Evolutionary conservation across 352 stramenopile genomes (phyloP), one percentile per base, ranked within the genome.

Genomic region (Globisporangium abappressorium): DNA sequence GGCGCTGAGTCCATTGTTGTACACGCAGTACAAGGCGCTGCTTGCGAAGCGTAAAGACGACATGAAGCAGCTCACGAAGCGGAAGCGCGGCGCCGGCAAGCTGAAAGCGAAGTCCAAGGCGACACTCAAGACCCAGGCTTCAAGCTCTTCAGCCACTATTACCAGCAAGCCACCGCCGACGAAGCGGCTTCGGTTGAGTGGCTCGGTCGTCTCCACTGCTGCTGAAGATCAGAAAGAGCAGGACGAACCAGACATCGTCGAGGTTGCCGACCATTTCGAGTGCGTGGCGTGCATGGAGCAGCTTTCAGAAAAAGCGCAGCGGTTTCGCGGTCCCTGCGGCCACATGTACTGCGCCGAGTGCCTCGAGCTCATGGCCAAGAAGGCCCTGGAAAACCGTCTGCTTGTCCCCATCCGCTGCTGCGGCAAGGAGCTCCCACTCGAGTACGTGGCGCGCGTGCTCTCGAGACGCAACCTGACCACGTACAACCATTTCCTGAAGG

Each of bases 291-390:
- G 62, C 49, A 60, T 66, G 33, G 18, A 36, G 41, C 55, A 69
- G 30, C 63, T 69, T 20, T n/a, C 26, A 4, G 26, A 20, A 0
- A n/a, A 43, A 1, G n/a, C 28, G 20, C 20, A 24, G n/a, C 64
- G 63, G 8, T 69, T 69, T 26, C 43, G 33, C 18, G 28, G 55
- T 54, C 65, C 77, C 4, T 94, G 84, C 41, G 75, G 78, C 2
- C 82, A 94, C 36, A 28, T 91, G 20, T 94, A 93, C 63, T 94
- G 86, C 62, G 63, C 56, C 2, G 54, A 70, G 4, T 93, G 86
- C 57, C 75, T 94, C 57, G 43, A 57, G 5, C 80, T 74, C 47
- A 80, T 84, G 20, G 85, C 77, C 68, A 72, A 77, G 24, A 87
- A 89, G 75, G 76, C 74, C 33, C 68, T 91, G 0, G 64, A 65